Evolutionary conservation across 2,329 filamentous ascomycete genomes (phyloP).

Genomic region (Trichoderma atrobrunneum): DNA sequence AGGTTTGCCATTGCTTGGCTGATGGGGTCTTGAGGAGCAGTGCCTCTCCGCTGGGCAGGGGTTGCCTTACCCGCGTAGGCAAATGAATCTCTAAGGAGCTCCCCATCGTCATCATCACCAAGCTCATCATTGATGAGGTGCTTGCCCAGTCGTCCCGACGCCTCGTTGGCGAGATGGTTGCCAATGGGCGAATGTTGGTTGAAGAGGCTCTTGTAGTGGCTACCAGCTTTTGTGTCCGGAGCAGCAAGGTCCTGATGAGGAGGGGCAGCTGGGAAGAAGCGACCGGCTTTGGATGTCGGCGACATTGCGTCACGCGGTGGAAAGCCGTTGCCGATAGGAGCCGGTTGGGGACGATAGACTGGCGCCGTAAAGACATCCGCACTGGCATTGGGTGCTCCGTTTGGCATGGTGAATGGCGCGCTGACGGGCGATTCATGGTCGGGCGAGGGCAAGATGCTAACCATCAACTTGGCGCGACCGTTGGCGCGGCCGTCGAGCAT

Average conservation of each 20-base stretch:
- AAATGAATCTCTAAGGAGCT: constrained; percentile 69
- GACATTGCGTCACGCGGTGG: constrained; percentile 43
- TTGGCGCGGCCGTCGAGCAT: constrained; percentile 52
- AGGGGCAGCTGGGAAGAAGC: constrained; percentile 39
- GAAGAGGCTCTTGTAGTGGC: constrained; percentile 62
- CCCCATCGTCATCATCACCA: constrained; percentile 61
- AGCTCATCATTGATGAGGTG: constrained; percentile 67
- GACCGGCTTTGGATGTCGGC: constrained; percentile 48
- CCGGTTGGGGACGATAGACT: constrained; percentile 49
- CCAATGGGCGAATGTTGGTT: constrained; percentile 72
- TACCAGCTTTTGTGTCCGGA: constrained; percentile 41
- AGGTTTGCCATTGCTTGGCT: constrained; percentile 63
- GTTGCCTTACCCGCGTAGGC: constrained; percentile 64
- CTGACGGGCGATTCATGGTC: constrained; percentile 20
- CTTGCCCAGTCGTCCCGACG: constrained; percentile 61
- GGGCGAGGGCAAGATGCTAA: constrained; percentile 54
- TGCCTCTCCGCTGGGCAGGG: constrained; percentile 58
- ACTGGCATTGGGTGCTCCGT: constrained; percentile 44
- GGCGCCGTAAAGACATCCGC: constrained; percentile 60
- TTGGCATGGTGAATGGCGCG: neutral
- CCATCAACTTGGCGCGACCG: constrained; percentile 51
- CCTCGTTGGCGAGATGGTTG: constrained; percentile 61
- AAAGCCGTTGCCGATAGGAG: constrained; percentile 64
- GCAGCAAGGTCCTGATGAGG: constrained; percentile 60
- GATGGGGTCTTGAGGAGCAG: constrained; percentile 69